A percentile compares a stretch with the other conserved stretches of the same genome.
These are phyloP conservation scores for Coemansia sp. DNA, from an alignment of 192 early-diverging fungal genomes.

Conservation along the genomic window DNA sequence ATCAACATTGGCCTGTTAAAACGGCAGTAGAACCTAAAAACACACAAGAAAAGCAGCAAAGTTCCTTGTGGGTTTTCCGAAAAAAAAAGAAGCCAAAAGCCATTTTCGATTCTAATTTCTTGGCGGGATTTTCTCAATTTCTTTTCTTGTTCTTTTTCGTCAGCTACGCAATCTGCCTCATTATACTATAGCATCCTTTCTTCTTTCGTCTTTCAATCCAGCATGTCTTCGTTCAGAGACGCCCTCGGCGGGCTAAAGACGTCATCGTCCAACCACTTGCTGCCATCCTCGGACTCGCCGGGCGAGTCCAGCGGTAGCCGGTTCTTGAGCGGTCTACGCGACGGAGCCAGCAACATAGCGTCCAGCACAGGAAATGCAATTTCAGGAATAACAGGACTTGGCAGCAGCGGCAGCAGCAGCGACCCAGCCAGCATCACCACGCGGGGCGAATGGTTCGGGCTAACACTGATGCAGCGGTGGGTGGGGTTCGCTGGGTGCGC, in stretches of 20 bases:
- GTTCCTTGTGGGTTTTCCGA: too few relatives aligned
- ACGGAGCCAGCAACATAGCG: conserved; percentile 44
- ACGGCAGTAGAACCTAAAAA: too few relatives aligned
- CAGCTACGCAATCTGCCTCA: neutral
- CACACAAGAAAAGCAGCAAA: too few relatives aligned
- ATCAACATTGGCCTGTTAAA: too few relatives aligned
- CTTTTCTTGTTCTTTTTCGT: neutral
- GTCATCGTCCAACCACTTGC: conserved; percentile 41
- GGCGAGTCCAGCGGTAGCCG: conserved; percentile 27
- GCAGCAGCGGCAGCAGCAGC: conserved; percentile 15
- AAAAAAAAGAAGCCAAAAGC: too few relatives aligned
- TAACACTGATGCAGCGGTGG: conserved; percentile 56
- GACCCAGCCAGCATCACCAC: conserved; percentile 5
- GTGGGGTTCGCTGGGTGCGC: conserved; percentile 52
- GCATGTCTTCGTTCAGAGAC: conserved; percentile 50
- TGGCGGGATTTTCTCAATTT: neutral
- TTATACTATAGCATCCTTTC: neutral
- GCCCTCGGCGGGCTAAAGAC: conserved; percentile 53
- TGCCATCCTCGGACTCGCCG: conserved; percentile 24
- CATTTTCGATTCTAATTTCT: too few relatives aligned
- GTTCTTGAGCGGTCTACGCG: conserved; percentile 47
- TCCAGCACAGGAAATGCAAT: conserved; percentile 39
- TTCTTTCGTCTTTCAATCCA: neutral
- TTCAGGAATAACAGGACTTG: conserved; percentile 22
- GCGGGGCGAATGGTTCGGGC: conserved; percentile 55